Evolutionary conservation across 2,329 filamentous ascomycete genomes (phyloP).

Genomic region (Trichoderma lentiforme): DNA sequence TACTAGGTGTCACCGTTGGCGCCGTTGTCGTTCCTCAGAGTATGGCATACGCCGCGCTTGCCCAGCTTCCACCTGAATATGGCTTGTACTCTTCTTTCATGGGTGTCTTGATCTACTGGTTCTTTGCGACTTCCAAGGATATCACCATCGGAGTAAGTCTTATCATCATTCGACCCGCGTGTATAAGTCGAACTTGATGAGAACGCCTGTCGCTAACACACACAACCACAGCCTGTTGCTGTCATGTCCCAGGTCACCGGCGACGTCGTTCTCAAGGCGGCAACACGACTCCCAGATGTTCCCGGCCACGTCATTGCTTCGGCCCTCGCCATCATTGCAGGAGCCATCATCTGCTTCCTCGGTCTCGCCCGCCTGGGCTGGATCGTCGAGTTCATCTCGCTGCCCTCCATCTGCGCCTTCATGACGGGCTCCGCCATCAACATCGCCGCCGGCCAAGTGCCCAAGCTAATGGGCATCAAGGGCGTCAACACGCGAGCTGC

Average conservation of each 20-base stretch:
- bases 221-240: conserved; percentile 44
- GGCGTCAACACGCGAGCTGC: conserved; percentile 48
- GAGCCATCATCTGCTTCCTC: conserved; percentile 47
- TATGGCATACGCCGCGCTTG: conserved; percentile 52
- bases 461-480: conserved; percentile 49
- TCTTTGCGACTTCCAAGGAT: conserved; percentile 91
- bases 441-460: conserved; percentile 49
- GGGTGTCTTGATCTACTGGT: conserved; percentile 93
- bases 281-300: conserved; percentile 37
- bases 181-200: not conserved
- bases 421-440: conserved; percentile 53
- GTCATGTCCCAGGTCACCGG: conserved; percentile 53
- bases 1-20: conserved; percentile 44
- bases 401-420: conserved; percentile 52
- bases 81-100: conserved; percentile 77
- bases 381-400: conserved; percentile 53
- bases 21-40: conserved; percentile 54
- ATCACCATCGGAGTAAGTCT: conserved; percentile 77
- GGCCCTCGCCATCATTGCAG: conserved; percentile 46
- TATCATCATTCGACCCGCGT: not conserved
- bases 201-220: not conserved
- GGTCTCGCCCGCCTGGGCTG: conserved; percentile 51
- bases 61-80: conserved; percentile 47
- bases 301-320: conserved; percentile 45
- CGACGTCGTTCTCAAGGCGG: conserved; percentile 43